Evolutionary conservation across 2,329 filamentous ascomycete genomes (phyloP), one percentile per base, ranked within the genome.

Genomic region (Mycosphaerella sp.): DNA sequence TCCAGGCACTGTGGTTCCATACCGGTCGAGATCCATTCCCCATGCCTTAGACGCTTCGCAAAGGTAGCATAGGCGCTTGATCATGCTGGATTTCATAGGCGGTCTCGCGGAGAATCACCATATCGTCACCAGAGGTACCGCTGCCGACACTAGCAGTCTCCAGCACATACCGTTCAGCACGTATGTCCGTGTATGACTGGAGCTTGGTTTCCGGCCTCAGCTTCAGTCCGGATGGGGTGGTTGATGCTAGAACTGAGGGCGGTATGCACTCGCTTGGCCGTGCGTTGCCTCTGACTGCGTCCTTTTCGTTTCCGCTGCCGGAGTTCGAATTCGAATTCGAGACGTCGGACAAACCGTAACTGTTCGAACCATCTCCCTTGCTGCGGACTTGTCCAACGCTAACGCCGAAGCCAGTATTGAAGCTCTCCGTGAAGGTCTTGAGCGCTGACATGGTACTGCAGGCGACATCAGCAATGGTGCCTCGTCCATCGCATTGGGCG

Each of bases 391-490:
- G 65, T 0, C 62, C 67, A 11, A 68, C 59, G 26, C 62, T 66
- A 11, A 68, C 34, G 6, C 66, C 67, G 34, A 71, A 73, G n/a
- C 72, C 68, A 12, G 70, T 72, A 54, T 70, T 71, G 63, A 74
- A 73, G 45, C 65, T 67, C 29, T 70, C 66, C 11, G 73, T 70
- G 53, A 74, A 74, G 4, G 70, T 67, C 53, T 72, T 73, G 31
- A 73, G 63, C 23, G 72, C 73, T 3, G 72, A 71, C 11, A 75
- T 63, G 0, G 72, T 75, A 39, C 70, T 70, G 0, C 70, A 34
- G 6, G 36, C 29, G 26, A 36, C 1, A 23, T 49, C 12, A 49
- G 47, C 34, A 12, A 4, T 29, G 2, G 45, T 7, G 11, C 6
- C 29, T 12, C 34, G 9, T 29, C 6, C 32, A 21, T n/a, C 34